Base-by-base conservation (phyloP, 2,329 filamentous ascomycete genomes). In the Aureobasidium subglaciale region DNA sequence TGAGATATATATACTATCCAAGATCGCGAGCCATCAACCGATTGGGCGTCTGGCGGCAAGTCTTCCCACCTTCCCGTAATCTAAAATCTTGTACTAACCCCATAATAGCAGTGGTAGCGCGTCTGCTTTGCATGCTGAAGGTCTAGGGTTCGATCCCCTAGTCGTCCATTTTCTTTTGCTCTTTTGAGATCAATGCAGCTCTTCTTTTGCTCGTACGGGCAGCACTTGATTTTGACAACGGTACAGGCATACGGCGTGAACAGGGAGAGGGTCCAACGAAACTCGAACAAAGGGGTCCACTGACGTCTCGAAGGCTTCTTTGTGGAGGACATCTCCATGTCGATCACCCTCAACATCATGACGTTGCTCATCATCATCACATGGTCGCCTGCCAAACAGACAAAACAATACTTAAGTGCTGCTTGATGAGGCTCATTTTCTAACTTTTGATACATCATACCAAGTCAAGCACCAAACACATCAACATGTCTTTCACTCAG, bases 81-180 rank as follows among this genome's bases (percentile, higher is more conserved):
- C n/a, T n/a, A n/a, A n/a, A n/a, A n/a, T n/a, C n/a, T n/a, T n/a
- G n/a, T n/a, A n/a, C n/a, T n/a, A n/a, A n/a, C n/a, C n/a, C n/a
- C n/a, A n/a, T n/a, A n/a, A n/a, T n/a, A n/a, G 40, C 50, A 54
- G 50, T 54, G 50, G 50, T 54, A 54, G 50, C 50, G 50, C 50
- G 50, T 54, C 50, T 54, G 50, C 50, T 54, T 54, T 54, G 50
- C 50, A 54, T 54, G 50, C 50, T 54, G 50, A 54, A 54, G 50
- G 37, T 54, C 50, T 54, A 41, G 50, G 50, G 50, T 54, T 54
- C 50, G 50, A 54, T 54, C 50, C 38, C 50, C 50, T 41, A 54
- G 35, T 41, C 27, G 50, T 54, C 50, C 50, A 54, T 22, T 20
- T 22, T 20, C 2, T 43, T 54, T 45, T 49, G 15, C 9, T n/a